Conservation (phyloP, 208 protist genomes). For the Leishmania major region DNA sequence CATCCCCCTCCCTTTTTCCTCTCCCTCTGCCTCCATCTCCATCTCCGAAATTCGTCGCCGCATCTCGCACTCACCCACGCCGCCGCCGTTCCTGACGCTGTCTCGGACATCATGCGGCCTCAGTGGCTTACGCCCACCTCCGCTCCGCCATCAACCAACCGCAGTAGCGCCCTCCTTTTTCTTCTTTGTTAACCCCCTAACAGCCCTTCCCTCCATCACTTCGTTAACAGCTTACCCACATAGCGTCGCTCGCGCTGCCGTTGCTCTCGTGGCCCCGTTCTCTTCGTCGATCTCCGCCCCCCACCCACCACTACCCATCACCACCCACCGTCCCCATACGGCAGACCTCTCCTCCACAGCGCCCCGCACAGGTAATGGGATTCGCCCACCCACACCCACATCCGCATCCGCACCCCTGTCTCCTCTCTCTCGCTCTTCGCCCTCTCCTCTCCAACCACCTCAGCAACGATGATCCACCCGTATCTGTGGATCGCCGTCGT, state of each 20-base stretch:
- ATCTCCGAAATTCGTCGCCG: not conserved
- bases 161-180: too few relatives aligned
- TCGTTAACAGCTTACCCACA: not conserved
- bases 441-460: not conserved
- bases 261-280: not conserved
- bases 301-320: not conserved
- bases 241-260: not conserved
- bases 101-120: not conserved
- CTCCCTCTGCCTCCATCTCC: not conserved
- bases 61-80: not conserved
- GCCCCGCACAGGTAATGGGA: not conserved
- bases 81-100: too few relatives aligned
- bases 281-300: not conserved
- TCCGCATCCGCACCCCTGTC: not conserved
- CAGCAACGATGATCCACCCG: constrained; percentile 40
- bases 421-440: not conserved
- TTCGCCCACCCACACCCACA: not conserved
- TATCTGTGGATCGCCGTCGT: constrained; percentile 80
- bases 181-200: too few relatives aligned
- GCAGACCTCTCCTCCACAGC: not conserved
- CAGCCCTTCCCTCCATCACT: too few relatives aligned
- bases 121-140: not conserved
- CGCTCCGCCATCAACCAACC: too few relatives aligned
- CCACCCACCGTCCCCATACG: not conserved
- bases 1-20: not conserved